Base-by-base conservation (phyloP, 2,329 filamentous ascomycete species). In the Fusarium irregulare region DNA sequence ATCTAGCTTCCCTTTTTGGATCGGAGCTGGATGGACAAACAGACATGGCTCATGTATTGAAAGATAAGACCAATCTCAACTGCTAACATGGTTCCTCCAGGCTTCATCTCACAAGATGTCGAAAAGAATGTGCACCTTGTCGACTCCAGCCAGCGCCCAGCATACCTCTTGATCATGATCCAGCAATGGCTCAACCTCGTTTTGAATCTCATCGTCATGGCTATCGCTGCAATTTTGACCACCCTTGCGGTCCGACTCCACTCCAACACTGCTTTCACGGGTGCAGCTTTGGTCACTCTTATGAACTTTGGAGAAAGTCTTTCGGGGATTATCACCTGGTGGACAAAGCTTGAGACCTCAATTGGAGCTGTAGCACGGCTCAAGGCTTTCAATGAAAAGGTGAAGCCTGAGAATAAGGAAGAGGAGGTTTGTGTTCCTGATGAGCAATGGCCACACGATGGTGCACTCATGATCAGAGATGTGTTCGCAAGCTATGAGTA, bases 131-230 rank as follows among this genome's bases (percentile, higher is more conserved):
- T 82, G 18, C 55, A 66, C 2, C 80, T 89, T 0, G 76, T 90
- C 4, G 83, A 89, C 69, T 78, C 76, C 4, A 88, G 86, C 0
- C 88, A 90, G 62, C 77, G 83, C 6, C 88, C 88, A 1, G 85
- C 84, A 7, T 90, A 90, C 71, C 81, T 89, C 2, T 80, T 90
- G 2, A 83, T 81, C 51, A 84, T 85, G 71, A 83, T 89, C 34
- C 88, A 90, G 73, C 82, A 84, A 41, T 90, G 88, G 87, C 80
- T 90, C 2, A 81, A 75, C 0, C 78, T 89, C 3, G 81, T 83
- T 0, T 76, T 90, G 4, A 80, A 86, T 46, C 65, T 87, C 4
- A 71, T 87, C 1, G 83, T 88, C 0, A 83, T 84, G 1, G 77
- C 78, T 3, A 76, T 89, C 20, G 84, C 85, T 1, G 76, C 84